Base-by-base conservation (phyloP, 768 basidiomycete species). In the Daedaleopsis nitida region DNA sequence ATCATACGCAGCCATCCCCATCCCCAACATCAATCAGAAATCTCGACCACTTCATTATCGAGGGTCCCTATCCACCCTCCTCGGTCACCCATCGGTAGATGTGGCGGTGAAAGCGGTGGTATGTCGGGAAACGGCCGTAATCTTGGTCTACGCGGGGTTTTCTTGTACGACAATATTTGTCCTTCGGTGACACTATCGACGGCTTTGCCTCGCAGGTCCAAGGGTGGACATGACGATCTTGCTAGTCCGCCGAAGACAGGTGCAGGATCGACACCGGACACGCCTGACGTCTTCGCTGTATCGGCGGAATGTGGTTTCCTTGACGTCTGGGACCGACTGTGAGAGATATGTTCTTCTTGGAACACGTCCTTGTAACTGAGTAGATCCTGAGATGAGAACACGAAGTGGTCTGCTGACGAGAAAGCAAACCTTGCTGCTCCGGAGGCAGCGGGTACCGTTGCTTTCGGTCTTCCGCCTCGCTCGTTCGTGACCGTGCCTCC, bases 31-130 rank as follows among this genome's bases (percentile, higher is more conserved):
- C 55, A 64, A 57, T 60, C 63, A 64, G 55, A 64, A 39, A 64
- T 58, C 52, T 63, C 62, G 39, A 63, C 48, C 1, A 63, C 24
- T 52, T 63, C 62, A 47, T 63, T 37, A 49, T 54, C 21, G 21
- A 54, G 10, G 19, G 57, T 17, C 21, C 17, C 38, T 10, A 24
- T n/a, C 12, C 24, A 27, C 13, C 19, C 9, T 23, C 56, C 45
- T 47, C 37, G 39, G 45, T 34, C 19, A 3, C 16, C 44, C 32
- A 49, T 43, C 16, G 56, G 49, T 2, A 21, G 21, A 12, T 24
- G 53, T 63, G 57, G 57, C 53, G 49, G 62, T 55, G 62, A 63
- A 38, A 55, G 57, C 35, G 62, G 47, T 55, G 53, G 57, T 6
- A 58, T 39, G 17, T 55, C 53, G 7, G 53, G 57, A 55, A 63